Evolutionary conservation across 2,329 filamentous ascomycete species (phyloP).

Genomic region (Penicillium rolfsii): DNA sequence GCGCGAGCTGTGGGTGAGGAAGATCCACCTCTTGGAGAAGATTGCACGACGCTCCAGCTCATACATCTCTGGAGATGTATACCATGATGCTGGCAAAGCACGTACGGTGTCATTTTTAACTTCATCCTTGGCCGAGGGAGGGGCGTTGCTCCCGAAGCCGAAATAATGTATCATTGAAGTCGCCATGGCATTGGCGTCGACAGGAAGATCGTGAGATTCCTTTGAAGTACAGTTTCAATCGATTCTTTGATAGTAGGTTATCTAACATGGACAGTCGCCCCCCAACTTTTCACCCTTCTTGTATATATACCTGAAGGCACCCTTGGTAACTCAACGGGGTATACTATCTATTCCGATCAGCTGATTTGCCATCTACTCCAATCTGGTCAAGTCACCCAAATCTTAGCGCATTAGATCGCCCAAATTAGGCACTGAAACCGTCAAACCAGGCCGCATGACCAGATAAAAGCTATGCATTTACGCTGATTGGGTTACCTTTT

Average conservation of each 20-base stretch:
- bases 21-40: conserved; percentile 29
- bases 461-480: neutral
- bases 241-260: neutral
- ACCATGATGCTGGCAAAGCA: conserved; percentile 29
- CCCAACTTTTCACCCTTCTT: too few species aligned
- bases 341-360: conserved; percentile 11
- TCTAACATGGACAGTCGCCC: neutral
- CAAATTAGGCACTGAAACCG: conserved; percentile 3
- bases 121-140: conserved; percentile 15
- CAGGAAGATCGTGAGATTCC: neutral
- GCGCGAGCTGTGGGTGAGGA: conserved; percentile 29
- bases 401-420: conserved; percentile 2
- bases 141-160: conserved; percentile 23
- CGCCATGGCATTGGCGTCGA: conserved; percentile 15
- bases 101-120: conserved; percentile 20
- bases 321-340: neutral
- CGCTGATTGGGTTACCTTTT: neutral
- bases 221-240: neutral
- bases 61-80: conserved; percentile 30
- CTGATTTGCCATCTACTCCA: conserved; percentile 5
- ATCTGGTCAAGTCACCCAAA: conserved; percentile 6
- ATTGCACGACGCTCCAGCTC: conserved; percentile 29
- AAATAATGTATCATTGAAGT: conserved; percentile 28
- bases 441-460: neutral
- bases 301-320: neutral